Percentiles rank a stretch among this genome's conserved stretches.
Evolutionary conservation across 495 filamentous ascomycete species (phyloP).

Genomic region (Stereocaulon alpinum): DNA sequence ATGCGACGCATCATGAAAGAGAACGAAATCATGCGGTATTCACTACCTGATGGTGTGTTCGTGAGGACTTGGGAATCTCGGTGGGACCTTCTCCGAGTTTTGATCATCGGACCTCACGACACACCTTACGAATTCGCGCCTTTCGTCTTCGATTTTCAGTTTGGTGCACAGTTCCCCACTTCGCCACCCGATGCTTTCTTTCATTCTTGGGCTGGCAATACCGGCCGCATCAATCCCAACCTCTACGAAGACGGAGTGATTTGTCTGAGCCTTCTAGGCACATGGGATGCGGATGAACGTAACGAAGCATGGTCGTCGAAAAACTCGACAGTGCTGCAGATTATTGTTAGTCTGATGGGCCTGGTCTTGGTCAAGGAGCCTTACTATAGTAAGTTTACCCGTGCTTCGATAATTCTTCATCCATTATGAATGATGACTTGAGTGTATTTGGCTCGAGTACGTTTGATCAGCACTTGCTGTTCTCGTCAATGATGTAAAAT

Average conservation of each 20-base stretch:
- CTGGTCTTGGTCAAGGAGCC: constrained; percentile 50
- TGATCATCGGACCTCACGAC: constrained; percentile 48
- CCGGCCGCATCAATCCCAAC: constrained; percentile 50
- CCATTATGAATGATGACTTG: constrained; percentile 29
- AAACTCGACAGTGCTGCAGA: constrained; percentile 44
- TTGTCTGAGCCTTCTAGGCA: constrained; percentile 50
- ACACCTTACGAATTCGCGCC: constrained; percentile 54
- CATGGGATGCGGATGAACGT: constrained; percentile 43
- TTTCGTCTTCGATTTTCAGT: constrained; percentile 48
- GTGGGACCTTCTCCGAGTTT: constrained; percentile 46
- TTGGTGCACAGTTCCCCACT: constrained; percentile 37
- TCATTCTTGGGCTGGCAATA: constrained; percentile 45
- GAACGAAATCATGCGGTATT: constrained; percentile 43
- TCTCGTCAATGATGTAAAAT: constrained; percentile 41
- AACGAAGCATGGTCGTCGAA: constrained; percentile 45
- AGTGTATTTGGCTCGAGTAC: constrained; percentile 50
- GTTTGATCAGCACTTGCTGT: constrained; percentile 17
- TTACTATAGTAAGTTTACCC: constrained; percentile 45
- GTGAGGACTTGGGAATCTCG: constrained; percentile 49
- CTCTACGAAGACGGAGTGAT: constrained; percentile 54
- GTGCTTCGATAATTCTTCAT: background rate
- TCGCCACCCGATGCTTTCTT: constrained; percentile 42
- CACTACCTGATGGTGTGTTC: constrained; percentile 46
- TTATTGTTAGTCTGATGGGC: constrained; percentile 50
- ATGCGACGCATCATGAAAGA: constrained; percentile 45